Conservation (phyloP, 192 early-diverging fungal species). For the Umbelopsis sp. region DNA sequence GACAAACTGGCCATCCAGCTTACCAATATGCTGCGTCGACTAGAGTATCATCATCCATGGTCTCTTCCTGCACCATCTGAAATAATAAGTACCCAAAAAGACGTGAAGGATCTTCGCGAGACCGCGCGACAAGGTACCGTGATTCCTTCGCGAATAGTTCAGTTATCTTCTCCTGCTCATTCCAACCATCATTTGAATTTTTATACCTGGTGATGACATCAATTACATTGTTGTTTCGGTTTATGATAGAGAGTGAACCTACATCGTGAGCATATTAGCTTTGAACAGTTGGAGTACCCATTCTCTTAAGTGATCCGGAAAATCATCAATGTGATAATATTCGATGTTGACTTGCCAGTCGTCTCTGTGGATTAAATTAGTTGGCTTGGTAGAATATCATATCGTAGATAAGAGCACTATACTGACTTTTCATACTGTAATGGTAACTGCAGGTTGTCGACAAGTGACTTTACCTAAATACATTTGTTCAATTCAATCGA, state of each 20-base stretch:
- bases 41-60: conserved; percentile 51
- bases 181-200: conserved; percentile 69
- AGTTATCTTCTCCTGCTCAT: conserved; percentile 49
- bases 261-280: conserved; percentile 63
- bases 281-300: conserved; percentile 63
- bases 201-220: conserved; percentile 50
- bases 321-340: conserved; percentile 41
- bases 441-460: conserved; percentile 14
- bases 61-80: conserved; percentile 66
- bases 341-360: conserved; percentile 33
- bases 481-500: neutral
- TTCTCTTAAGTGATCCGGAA: conserved; percentile 37
- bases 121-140: conserved; percentile 56
- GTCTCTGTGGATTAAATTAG: conserved; percentile 2
- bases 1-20: neutral
- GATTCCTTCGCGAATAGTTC: conserved; percentile 60
- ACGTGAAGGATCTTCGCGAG: conserved; percentile 28
- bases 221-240: no score
- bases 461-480: neutral
- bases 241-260: conserved; percentile 16
- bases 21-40: conserved; percentile 69
- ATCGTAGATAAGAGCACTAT: neutral
- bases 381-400: neutral
- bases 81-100: conserved; percentile 62
- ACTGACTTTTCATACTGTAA: conserved; percentile 26